These are phyloP conservation scores for Colletotrichum musae DNA, from an alignment of 2,329 filamentous ascomycete genomes.

Conservation along the genomic window DNA sequence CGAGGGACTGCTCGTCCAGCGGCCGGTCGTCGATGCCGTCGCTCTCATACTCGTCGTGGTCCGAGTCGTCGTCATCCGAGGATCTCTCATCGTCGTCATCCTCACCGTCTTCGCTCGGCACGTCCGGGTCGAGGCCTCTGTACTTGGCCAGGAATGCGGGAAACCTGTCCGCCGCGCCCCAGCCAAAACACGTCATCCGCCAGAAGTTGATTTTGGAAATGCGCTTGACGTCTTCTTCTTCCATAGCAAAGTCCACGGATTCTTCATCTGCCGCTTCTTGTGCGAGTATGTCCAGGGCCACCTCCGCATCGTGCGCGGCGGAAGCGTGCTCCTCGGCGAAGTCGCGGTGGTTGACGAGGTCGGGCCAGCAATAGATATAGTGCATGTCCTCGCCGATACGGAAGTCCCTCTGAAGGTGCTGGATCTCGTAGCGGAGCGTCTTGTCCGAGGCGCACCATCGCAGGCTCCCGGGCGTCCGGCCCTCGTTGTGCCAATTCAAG, in stretches of 20 bases:
- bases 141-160: slow-evolving; percentile 30
- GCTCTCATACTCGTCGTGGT: slow-evolving; percentile 53
- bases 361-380: slow-evolving; percentile 52
- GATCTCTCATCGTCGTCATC: slow-evolving; percentile 30
- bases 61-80: slow-evolving; percentile 24
- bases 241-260: neutral
- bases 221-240: neutral
- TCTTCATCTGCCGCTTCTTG: neutral
- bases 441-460: slow-evolving; percentile 52
- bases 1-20: slow-evolving; percentile 44
- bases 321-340: slow-evolving; percentile 46
- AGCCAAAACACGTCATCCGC: slow-evolving; percentile 31
- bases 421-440: slow-evolving; percentile 46
- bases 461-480: slow-evolving; percentile 39
- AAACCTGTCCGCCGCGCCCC: slow-evolving; percentile 30
- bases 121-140: neutral
- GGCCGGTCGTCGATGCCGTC: slow-evolving; percentile 54
- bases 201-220: slow-evolving; percentile 16
- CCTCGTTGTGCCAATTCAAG: slow-evolving; percentile 31
- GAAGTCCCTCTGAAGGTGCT: slow-evolving; percentile 46
- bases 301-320: neutral
- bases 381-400: slow-evolving; percentile 46
- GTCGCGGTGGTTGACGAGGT: slow-evolving; percentile 48
- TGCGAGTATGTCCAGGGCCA: slow-evolving; percentile 2
- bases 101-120: neutral